A percentile compares a stretch with the other conserved stretches of the same genome.
These are phyloP conservation scores for Haplographium delicatum DNA, from an alignment of 495 filamentous ascomycete genomes.

Conservation along the genomic window DNA sequence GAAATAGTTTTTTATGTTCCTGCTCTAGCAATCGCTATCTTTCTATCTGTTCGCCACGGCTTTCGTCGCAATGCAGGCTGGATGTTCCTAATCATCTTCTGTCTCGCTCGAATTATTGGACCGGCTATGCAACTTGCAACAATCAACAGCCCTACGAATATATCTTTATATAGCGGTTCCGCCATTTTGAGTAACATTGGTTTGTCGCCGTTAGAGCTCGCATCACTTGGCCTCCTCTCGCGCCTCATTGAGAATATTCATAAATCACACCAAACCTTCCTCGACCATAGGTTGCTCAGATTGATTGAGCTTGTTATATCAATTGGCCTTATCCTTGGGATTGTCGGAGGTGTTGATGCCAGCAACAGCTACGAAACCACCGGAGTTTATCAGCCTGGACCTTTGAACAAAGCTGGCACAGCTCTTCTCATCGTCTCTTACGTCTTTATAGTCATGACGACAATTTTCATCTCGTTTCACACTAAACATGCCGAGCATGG, in stretches of 20 bases:
- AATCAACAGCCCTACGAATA: slow-evolving; percentile 26
- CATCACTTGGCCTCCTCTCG: slow-evolving; percentile 22
- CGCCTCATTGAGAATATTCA: slow-evolving; percentile 22
- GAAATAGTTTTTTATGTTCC: slow-evolving; percentile 34
- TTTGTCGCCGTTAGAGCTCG: slow-evolving; percentile 24
- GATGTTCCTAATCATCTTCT: slow-evolving; percentile 35
- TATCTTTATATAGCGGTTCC: slow-evolving; percentile 20
- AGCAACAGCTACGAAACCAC: slow-evolving; percentile 5
- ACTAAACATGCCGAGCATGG: slow-evolving; percentile 18
- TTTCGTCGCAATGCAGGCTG: slow-evolving; percentile 32
- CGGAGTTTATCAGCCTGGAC: slow-evolving; percentile 7
- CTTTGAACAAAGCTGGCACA: slow-evolving; percentile 24
- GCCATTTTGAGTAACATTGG: slow-evolving; percentile 24
- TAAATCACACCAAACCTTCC: slow-evolving; percentile 10
- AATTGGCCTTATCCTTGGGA: slow-evolving; percentile 26
- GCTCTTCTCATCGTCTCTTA: slow-evolving; percentile 22
- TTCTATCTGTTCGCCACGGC: slow-evolving; percentile 37
- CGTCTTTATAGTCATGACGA: slow-evolving; percentile 21
- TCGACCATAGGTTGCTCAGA: slow-evolving; percentile 10
- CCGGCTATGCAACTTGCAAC: slow-evolving; percentile 34
- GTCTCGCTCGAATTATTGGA: slow-evolving; percentile 33
- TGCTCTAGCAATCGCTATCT: slow-evolving; percentile 27
- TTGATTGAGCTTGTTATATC: slow-evolving; percentile 23
- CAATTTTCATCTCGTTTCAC: slow-evolving; percentile 9
- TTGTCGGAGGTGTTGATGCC: slow-evolving; percentile 26